A percentile compares a stretch with the other conserved stretches of the same genome.
phyloP scores from a whole-genome alignment of 495 filamentous ascomycete genomes.

The Penicillium salamii region DNA sequence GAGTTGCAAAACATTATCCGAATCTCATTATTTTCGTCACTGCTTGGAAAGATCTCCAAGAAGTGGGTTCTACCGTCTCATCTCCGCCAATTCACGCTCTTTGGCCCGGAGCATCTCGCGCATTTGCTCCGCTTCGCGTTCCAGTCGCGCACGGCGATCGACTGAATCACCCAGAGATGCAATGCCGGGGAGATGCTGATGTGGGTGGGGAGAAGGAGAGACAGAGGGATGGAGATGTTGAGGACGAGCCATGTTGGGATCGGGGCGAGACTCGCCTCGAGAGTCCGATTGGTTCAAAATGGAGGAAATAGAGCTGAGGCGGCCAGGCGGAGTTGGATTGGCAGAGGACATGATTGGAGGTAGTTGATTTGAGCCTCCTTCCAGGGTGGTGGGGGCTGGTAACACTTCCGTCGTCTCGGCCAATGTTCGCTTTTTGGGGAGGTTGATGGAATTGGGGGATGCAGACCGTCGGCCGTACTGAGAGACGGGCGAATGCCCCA shows the following conservation, averaged over 20 bases:
- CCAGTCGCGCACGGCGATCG: conserved; percentile 63
- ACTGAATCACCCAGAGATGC: conserved; percentile 55
- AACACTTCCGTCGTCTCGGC: conserved; percentile 34
- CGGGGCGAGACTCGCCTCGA: conserved; percentile 46
- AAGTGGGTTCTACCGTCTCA: conserved; percentile 36
- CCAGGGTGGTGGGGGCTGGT: conserved; percentile 30
- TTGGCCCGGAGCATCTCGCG: conserved; percentile 70
- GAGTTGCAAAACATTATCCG: conserved; percentile 11
- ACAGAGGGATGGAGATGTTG: conserved; percentile 31
- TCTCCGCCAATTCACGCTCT: conserved; percentile 73
- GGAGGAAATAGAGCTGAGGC: conserved; percentile 75
- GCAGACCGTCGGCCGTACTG: conserved; percentile 40
- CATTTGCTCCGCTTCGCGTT: conserved; percentile 75
- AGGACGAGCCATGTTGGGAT: conserved; percentile 41
- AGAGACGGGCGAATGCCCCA: conserved; percentile 30
- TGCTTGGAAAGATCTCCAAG: conserved; percentile 6
- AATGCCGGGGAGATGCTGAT: conserved; percentile 36
- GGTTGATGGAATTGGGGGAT: conserved; percentile 35
- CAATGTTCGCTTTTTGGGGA: conserved; percentile 45
- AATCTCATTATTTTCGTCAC: conserved; percentile 26
- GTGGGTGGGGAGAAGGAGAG: conserved; percentile 23
- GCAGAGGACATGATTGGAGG: conserved; percentile 44
- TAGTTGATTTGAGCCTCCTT: conserved; percentile 42
- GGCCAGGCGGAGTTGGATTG: conserved; percentile 43
- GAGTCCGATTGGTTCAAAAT: conserved; percentile 61